These are phyloP conservation scores for Ustilago tritici DNA, from an alignment of 1,284 basidiomycete species.

Conservation along the genomic window DNA sequence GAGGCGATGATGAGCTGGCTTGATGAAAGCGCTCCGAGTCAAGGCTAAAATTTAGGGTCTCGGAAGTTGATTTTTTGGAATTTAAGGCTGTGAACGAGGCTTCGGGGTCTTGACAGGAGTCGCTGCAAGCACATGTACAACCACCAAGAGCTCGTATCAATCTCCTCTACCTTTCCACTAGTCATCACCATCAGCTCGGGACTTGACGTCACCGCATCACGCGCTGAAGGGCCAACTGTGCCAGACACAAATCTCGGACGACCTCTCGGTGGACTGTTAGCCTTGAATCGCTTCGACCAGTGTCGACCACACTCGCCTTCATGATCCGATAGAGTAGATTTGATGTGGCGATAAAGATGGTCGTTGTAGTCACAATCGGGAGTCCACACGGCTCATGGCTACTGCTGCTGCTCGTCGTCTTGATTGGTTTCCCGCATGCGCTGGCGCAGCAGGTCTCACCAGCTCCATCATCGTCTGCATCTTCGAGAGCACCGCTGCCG, in stretches of 20 bases:
- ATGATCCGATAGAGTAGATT: not conserved
- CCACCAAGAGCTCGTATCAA: not conserved
- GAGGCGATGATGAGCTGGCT: no score
- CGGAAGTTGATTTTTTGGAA: constrained; percentile 10
- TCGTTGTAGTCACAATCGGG: not conserved
- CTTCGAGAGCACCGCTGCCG: constrained; percentile 7
- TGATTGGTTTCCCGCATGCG: constrained; percentile 1
- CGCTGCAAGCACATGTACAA: not conserved
- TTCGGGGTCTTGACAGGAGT: constrained; percentile 14
- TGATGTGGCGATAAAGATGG: not conserved
- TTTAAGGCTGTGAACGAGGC: constrained; percentile 12
- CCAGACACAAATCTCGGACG: not conserved
- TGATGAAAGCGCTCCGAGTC: not conserved
- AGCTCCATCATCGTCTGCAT: constrained; percentile 10
- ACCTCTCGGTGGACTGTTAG: not conserved
- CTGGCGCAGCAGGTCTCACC: constrained; percentile 26
- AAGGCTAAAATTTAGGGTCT: constrained; percentile 23
- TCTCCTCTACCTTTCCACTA: not conserved
- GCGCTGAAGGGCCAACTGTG: not conserved
- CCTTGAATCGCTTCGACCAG: not conserved
- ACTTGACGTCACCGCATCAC: not conserved
- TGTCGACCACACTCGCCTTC: not conserved
- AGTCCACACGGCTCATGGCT: not conserved
- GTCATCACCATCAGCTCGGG: not conserved
- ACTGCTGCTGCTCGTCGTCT: constrained; percentile 2